Evolutionary conservation across 805 yeast genomes (phyloP).

Genomic region (Saccharomycopsis javanensis): DNA sequence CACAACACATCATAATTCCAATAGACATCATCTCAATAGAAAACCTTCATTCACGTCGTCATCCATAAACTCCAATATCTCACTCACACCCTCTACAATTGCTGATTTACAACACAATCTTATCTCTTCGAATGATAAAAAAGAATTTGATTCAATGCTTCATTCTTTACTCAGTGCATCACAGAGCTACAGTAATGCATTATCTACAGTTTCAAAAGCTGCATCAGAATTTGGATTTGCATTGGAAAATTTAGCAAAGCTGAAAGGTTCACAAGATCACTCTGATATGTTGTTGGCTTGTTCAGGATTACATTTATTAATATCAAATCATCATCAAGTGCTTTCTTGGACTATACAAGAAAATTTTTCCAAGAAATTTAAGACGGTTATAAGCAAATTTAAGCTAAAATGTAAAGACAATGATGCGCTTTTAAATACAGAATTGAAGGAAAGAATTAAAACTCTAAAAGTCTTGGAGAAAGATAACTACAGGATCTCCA

Average conservation of each 20-base stretch:
- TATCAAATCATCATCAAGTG: constrained; percentile 70
- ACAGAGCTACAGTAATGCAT: constrained; percentile 35
- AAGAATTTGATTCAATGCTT: constrained; percentile 39
- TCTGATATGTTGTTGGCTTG: constrained; percentile 61
- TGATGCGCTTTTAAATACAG: constrained; percentile 44
- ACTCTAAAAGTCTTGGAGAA: constrained; percentile 50
- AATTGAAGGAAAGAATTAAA: constrained; percentile 42
- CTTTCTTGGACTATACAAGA: constrained; percentile 46
- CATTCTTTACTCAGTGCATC: constrained; percentile 40
- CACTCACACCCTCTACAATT: constrained; percentile 37
- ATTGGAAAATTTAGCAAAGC: constrained; percentile 51
- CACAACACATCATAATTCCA: neutral
- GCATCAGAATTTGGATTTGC: constrained; percentile 66
- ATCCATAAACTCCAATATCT: constrained; percentile 9
- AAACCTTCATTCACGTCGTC: constrained; percentile 8
- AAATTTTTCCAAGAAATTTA: constrained; percentile 48
- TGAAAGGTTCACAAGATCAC: constrained; percentile 50
- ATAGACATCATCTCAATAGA: neutral
- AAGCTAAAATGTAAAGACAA: constrained; percentile 34
- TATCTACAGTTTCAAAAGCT: constrained; percentile 41
- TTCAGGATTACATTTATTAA: constrained; percentile 66
- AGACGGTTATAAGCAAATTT: constrained; percentile 36
- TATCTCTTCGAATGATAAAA: constrained; percentile 51
- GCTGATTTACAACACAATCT: constrained; percentile 44
- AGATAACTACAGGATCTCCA: constrained; percentile 49